phyloP scores from a whole-genome alignment of 495 filamentous ascomycete species.

The Tuber indicum region DNA sequence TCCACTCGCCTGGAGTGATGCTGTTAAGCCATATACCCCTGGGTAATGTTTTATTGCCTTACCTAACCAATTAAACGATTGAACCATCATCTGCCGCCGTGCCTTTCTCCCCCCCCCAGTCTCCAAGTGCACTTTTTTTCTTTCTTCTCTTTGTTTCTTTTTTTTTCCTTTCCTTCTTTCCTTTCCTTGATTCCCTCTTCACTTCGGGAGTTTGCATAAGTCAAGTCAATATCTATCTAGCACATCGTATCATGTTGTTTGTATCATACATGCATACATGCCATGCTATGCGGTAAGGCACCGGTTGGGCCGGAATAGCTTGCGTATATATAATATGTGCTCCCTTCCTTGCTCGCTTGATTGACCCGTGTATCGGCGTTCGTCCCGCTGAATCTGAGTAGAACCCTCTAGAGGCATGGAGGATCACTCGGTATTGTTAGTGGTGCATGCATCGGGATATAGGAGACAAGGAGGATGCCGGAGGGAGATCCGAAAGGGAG shows the following conservation, averaged over 20 bases:
- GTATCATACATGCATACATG: background rate
- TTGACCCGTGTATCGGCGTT: background rate
- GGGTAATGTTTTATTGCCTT: background rate
- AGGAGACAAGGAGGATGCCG: background rate
- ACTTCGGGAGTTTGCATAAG: slow-evolving; percentile 1
- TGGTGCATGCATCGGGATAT: background rate
- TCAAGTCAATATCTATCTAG: background rate
- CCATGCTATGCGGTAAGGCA: background rate
- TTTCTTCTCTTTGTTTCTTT: background rate
- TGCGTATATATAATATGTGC: background rate
- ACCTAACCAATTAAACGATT: background rate
- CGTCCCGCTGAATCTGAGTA: background rate
- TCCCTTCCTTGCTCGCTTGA: background rate
- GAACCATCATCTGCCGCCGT: background rate
- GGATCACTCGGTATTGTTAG: background rate
- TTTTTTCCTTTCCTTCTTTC: background rate
- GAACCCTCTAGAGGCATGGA: background rate
- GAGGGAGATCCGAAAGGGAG: background rate
- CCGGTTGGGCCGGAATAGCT: background rate
- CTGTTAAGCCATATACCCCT: background rate
- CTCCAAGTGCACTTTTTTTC: background rate
- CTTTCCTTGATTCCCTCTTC: background rate
- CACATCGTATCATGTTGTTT: background rate
- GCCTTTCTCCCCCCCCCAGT: background rate
- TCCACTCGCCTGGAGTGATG: background rate